These are phyloP conservation scores for Xylaria palmicola DNA, from an alignment of 495 filamentous ascomycete species.

Conservation along the genomic window DNA sequence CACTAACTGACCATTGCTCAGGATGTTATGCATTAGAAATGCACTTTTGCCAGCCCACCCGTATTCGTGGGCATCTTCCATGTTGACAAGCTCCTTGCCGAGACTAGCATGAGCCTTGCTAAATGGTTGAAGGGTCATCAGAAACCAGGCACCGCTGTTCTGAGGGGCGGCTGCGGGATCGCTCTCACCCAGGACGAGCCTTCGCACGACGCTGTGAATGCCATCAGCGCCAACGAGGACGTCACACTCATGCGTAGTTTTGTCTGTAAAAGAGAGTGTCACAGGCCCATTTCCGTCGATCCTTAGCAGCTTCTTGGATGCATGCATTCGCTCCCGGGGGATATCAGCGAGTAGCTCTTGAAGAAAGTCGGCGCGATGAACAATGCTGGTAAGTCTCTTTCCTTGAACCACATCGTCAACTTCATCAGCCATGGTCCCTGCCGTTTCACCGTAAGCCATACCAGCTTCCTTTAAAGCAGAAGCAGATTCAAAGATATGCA, in stretches of 20 bases:
- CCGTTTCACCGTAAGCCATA: constrained; percentile 3
- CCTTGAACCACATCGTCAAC: constrained; percentile 1
- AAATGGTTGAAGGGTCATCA: constrained; percentile 21
- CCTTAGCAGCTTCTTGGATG: constrained; percentile 17
- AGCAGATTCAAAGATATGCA: constrained; percentile 31
- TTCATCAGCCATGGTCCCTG: constrained; percentile 10
- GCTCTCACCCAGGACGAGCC: constrained; percentile 13
- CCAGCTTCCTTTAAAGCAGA: constrained; percentile 28
- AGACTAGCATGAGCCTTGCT: constrained; percentile 14
- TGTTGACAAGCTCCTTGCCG: constrained; percentile 10
- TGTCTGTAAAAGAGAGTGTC: constrained; percentile 32
- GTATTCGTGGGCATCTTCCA: constrained; percentile 18
- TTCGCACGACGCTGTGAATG: constrained; percentile 40
- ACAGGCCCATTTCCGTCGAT: constrained; percentile 18
- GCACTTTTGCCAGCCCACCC: constrained; percentile 11
- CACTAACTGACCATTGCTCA: constrained; percentile 16
- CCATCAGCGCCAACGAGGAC: constrained; percentile 52
- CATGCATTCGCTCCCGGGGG: constrained; percentile 16
- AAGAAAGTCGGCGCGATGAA: constrained; percentile 15
- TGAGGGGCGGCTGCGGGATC: constrained; percentile 12
- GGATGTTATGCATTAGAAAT: constrained; percentile 17
- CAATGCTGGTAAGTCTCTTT: constrained; percentile 20
- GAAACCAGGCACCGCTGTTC: constrained; percentile 15
- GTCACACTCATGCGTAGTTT: constrained; percentile 35
- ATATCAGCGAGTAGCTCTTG: constrained; percentile 19